Evolutionary conservation across 2,329 filamentous ascomycete genomes (phyloP), one percentile per base, ranked within the genome.

Genomic region (Orbilia javanica): DNA sequence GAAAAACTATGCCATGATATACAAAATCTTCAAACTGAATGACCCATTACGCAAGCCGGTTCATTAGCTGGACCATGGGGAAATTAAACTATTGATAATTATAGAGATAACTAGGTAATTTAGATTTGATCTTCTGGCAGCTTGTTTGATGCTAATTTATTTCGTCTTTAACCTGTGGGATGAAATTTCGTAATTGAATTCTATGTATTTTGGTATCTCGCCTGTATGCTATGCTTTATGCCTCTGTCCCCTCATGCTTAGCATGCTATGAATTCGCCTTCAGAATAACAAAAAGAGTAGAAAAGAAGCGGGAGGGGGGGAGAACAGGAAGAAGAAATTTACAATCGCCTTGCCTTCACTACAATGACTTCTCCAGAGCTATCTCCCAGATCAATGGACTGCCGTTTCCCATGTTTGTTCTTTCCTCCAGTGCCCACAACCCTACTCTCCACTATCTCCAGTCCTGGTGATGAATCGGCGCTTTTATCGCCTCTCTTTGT

Each of bases 371-470:
- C 42, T 4, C 42, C 66, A 53, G 39, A 25, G 11, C 44, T 64
- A 11, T 64, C 68, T 55, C 46, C 57, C 13, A 71, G 31, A 3
- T 71, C 55, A 13, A 44, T 22, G 7, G 46, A 27, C 1, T 15
- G 57, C 4, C 46, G 36, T 20, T 55, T 71, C 1, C 46, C 48
- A 27, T 74, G 29, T 13, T 67, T 67, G 20, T 20, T n/a, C 46
- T 18, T 66, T 10, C 62, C 64, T n/a, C n/a, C n/a, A n/a, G n/a
- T n/a, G n/a, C 46, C 42, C 5, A 31, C 31, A 25, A 44, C 29
- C 25, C 25, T 52, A 29, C 63, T 36, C 18, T 39, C 60, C 29
- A 36, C 18, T 34, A 62, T 70, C 20, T 71, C 68, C 8, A 46
- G 10, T 10, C 25, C 44, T 13, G 55, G 42, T 13, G 44, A 36